These are phyloP conservation scores for Xerocomus amazonicus DNA, from an alignment of 1,284 basidiomycete genomes.

Conservation along the genomic window DNA sequence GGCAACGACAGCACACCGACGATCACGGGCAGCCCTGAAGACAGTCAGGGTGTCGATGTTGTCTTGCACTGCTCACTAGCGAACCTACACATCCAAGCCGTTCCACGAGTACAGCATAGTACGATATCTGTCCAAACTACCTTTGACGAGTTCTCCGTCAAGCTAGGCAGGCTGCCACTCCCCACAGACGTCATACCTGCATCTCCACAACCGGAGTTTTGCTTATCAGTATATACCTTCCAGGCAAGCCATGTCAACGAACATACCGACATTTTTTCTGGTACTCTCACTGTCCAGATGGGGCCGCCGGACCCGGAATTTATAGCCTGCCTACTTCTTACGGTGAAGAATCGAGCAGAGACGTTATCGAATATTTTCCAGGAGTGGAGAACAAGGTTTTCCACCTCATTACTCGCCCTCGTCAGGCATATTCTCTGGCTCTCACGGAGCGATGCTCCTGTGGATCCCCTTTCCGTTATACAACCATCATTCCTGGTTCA, in stretches of 20 bases:
- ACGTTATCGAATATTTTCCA: constrained; percentile 23
- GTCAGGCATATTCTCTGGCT: constrained; percentile 48
- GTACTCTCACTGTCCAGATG: constrained; percentile 33
- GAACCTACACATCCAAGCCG: constrained; percentile 16
- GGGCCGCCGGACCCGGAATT: constrained; percentile 47
- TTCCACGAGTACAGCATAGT: constrained; percentile 1
- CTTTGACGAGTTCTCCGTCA: constrained; percentile 21
- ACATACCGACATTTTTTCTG: constrained; percentile 29
- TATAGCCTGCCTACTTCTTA: constrained; percentile 36
- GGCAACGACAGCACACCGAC: constrained; percentile 1
- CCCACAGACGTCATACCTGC: constrained; percentile 3
- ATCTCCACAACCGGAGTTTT: constrained; percentile 18
- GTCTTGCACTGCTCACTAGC: constrained; percentile 18
- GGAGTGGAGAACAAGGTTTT: constrained; percentile 31
- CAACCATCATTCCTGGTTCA: constrained; percentile 80
- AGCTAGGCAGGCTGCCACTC: constrained; percentile 9
- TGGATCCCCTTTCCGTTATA: constrained; percentile 74
- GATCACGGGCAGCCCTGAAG: not conserved
- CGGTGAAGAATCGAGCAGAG: constrained; percentile 28
- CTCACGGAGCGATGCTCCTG: constrained; percentile 46
- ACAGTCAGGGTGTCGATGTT: constrained; percentile 17
- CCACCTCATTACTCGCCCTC: constrained; percentile 31
- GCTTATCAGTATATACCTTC: constrained; percentile 20
- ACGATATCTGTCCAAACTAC: constrained; percentile 2
- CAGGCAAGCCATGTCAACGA: constrained; percentile 21